Conservation (phyloP, 306 rosid genomes). For the Sphenostylis stenocarpa region DNA sequence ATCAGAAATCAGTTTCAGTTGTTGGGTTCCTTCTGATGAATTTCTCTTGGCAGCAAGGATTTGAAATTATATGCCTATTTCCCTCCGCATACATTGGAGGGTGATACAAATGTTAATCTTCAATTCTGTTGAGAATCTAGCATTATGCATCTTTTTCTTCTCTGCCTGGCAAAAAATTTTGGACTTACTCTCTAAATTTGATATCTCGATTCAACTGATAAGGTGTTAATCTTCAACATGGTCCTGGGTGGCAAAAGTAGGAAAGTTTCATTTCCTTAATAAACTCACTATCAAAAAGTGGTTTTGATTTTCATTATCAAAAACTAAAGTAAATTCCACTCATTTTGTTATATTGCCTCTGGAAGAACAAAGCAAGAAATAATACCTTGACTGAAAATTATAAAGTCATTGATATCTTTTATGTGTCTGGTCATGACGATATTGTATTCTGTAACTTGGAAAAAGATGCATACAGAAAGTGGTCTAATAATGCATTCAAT, state of each 20-base stretch:
- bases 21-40: slow-evolving; percentile 26
- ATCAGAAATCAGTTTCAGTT: slow-evolving; percentile 30
- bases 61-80: slow-evolving; percentile 20
- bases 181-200: too few species aligned
- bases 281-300: background rate
- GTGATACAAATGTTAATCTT: background rate
- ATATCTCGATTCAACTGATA: too few species aligned
- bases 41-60: slow-evolving; percentile 20
- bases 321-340: slow-evolving; percentile 17
- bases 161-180: background rate
- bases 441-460: slow-evolving; percentile 3
- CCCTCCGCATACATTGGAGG: background rate
- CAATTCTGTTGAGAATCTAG: background rate
- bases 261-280: background rate
- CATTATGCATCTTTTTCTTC: background rate
- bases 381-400: slow-evolving; percentile 15
- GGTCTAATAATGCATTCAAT: background rate
- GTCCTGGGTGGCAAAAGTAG: background rate
- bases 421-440: slow-evolving; percentile 8
- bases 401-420: slow-evolving; percentile 9
- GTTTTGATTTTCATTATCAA: background rate
- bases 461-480: slow-evolving; percentile 10
- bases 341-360: background rate
- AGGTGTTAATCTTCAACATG: too few species aligned
- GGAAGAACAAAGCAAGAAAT: background rate